A percentile compares a stretch with the other conserved stretches of the same genome.
Evolutionary conservation across 1,284 basidiomycete genomes (phyloP).

Genomic region (Fomitopsis schrenkii): DNA sequence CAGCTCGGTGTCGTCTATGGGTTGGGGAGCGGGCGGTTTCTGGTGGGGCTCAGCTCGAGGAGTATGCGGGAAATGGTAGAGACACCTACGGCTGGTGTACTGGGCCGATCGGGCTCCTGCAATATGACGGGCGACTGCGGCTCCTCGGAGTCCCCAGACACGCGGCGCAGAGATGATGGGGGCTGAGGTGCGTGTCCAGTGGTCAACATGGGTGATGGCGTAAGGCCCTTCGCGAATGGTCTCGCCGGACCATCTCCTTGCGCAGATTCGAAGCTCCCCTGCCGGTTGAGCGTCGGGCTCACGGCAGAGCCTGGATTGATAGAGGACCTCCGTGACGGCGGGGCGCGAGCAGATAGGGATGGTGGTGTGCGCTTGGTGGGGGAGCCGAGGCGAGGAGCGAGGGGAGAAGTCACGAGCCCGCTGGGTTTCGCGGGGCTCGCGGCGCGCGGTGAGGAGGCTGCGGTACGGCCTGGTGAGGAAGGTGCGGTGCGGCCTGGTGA

Average conservation of each 20-base stretch:
- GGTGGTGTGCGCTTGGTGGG: conserved; percentile 38
- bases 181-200: conserved; percentile 13
- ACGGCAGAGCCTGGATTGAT: conserved; percentile 12
- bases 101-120: conserved; percentile 16
- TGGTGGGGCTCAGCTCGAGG: background rate
- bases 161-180: conserved; percentile 20
- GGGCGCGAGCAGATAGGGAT: conserved; percentile 28
- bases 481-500: conserved; percentile 19
- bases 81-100: conserved; percentile 23
- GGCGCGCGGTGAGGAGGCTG: conserved; percentile 36
- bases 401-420: conserved; percentile 12
- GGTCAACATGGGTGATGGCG: conserved; percentile 6
- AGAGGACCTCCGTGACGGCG: conserved; percentile 29
- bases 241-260: conserved; percentile 14
- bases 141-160: conserved; percentile 14
- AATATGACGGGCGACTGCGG: conserved; percentile 5
- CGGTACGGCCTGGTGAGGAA: conserved; percentile 16
- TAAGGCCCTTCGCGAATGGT: conserved; percentile 13
- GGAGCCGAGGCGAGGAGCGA: conserved; percentile 29
- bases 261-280: conserved; percentile 20
- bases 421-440: conserved; percentile 37
- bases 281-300: conserved; percentile 21
- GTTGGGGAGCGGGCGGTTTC: conserved; percentile 6
- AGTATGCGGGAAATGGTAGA: background rate
- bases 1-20: conserved; percentile 53